phyloP scores from a whole-genome alignment of 1,284 basidiomycete species.

The Thecaphora thlaspeos region DNA sequence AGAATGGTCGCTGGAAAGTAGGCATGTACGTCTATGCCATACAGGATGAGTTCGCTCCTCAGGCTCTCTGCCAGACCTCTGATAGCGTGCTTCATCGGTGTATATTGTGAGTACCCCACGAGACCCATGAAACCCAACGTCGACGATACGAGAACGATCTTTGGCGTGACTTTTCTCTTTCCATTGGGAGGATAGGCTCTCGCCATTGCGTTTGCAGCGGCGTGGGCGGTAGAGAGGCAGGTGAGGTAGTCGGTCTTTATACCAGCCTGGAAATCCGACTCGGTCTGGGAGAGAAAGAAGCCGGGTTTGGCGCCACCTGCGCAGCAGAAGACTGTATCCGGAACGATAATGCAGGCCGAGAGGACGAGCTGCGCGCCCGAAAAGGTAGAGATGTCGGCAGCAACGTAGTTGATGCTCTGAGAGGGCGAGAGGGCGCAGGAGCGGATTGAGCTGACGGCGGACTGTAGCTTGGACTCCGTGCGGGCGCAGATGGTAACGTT shows the following conservation, averaged over 20 bases:
- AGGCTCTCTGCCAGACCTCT: slow-evolving; percentile 84
- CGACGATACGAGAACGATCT: slow-evolving; percentile 79
- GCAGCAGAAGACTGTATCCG: slow-evolving; percentile 73
- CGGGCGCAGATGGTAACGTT: slow-evolving; percentile 79
- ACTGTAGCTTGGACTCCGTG: slow-evolving; percentile 66
- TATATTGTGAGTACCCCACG: slow-evolving; percentile 79
- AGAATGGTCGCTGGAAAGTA: slow-evolving; percentile 85
- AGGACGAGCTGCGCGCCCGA: slow-evolving; percentile 34
- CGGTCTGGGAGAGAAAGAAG: slow-evolving; percentile 71
- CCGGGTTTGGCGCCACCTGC: slow-evolving; percentile 70
- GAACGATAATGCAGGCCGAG: slow-evolving; percentile 59
- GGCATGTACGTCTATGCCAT: slow-evolving; percentile 77
- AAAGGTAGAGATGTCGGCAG: slow-evolving; percentile 52
- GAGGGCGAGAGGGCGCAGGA: slow-evolving; percentile 57
- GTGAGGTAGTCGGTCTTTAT: slow-evolving; percentile 63
- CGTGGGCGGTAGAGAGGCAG: slow-evolving; percentile 74
- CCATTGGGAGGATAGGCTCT: slow-evolving; percentile 57
- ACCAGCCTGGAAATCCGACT: slow-evolving; percentile 64
- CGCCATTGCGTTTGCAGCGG: slow-evolving; percentile 72
- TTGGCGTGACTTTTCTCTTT: slow-evolving; percentile 61
- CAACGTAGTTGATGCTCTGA: slow-evolving; percentile 31
- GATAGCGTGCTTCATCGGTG: slow-evolving; percentile 84
- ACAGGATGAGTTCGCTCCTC: slow-evolving; percentile 76
- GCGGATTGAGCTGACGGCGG: slow-evolving; percentile 68
- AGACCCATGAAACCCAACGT: slow-evolving; percentile 78